Evolutionary conservation across 495 filamentous ascomycete species (phyloP).

Genomic region (Daldinia bambusicola): DNA sequence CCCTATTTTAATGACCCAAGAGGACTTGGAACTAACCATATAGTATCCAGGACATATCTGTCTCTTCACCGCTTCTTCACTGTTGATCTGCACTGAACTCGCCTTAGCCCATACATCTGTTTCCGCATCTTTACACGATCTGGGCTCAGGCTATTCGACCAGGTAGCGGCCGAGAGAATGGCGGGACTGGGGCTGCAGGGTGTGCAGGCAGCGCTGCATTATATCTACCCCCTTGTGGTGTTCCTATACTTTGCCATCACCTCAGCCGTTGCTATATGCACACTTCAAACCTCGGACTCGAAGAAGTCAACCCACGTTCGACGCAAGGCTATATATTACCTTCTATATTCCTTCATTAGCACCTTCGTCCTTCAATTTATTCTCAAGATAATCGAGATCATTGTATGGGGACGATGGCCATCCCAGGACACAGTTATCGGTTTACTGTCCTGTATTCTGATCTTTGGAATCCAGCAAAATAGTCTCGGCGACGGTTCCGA

Average conservation of each 20-base stretch:
- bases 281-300: constrained; percentile 60
- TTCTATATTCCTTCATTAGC: constrained; percentile 59
- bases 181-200: constrained; percentile 22
- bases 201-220: constrained; percentile 56
- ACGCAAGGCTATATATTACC: constrained; percentile 57
- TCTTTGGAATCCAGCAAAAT: constrained; percentile 64
- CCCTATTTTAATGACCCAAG: constrained; percentile 8
- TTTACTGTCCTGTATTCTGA: constrained; percentile 64
- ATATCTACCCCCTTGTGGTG: constrained; percentile 64
- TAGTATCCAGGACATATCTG: constrained; percentile 24
- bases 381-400: constrained; percentile 52
- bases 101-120: neutral
- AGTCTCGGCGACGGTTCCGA: constrained; percentile 59
- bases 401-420: constrained; percentile 53
- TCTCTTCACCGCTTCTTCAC: constrained; percentile 18
- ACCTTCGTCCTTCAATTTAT: constrained; percentile 63
- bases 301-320: constrained; percentile 53
- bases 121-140: neutral
- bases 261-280: constrained; percentile 63
- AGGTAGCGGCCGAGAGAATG: constrained; percentile 35
- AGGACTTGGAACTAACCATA: constrained; percentile 23
- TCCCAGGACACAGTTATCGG: constrained; percentile 61
- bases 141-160: constrained; percentile 10
- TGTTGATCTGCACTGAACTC: constrained; percentile 13
- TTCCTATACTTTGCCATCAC: constrained; percentile 66